Evolutionary conservation across 2,329 filamentous ascomycete genomes (phyloP).

Genomic region (Fusarium hainanense): DNA sequence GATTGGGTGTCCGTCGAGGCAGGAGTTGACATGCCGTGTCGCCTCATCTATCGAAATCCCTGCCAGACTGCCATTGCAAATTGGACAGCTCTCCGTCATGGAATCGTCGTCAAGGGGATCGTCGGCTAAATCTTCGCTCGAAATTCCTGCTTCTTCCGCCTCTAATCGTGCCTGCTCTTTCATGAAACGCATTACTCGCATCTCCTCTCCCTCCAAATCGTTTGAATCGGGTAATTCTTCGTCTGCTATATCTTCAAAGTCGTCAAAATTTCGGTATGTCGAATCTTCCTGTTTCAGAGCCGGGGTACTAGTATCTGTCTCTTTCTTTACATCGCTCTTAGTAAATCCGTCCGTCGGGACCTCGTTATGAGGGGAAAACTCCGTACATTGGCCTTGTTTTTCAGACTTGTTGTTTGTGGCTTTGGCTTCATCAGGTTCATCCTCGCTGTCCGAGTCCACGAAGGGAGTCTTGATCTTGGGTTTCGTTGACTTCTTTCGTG

Average conservation of each 20-base stretch:
- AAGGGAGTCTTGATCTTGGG: conserved; percentile 63
- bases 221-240: conserved; percentile 69
- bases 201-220: conserved; percentile 70
- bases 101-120: conserved; percentile 49
- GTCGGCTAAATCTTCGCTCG: conserved; percentile 51
- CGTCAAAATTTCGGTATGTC: conserved; percentile 49
- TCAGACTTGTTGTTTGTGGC: conserved; percentile 8
- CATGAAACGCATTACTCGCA: conserved; percentile 76
- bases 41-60: conserved; percentile 74
- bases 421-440: conserved; percentile 42
- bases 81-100: conserved; percentile 70
- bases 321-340: conserved; percentile 37
- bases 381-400: conserved; percentile 39
- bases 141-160: conserved; percentile 63
- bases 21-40: conserved; percentile 89
- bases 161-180: conserved; percentile 77
- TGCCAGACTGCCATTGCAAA: conserved; percentile 75
- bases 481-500: conserved; percentile 36
- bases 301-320: conserved; percentile 25
- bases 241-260: conserved; percentile 51
- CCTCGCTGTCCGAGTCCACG: conserved; percentile 72
- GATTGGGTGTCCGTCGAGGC: conserved; percentile 83
- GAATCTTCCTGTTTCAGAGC: conserved; percentile 49
- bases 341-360: conserved; percentile 38
- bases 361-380: conserved; percentile 34